Evolutionary conservation across 1,139 yeast genomes (phyloP).

Genomic region (Taphrina flavorubra): DNA sequence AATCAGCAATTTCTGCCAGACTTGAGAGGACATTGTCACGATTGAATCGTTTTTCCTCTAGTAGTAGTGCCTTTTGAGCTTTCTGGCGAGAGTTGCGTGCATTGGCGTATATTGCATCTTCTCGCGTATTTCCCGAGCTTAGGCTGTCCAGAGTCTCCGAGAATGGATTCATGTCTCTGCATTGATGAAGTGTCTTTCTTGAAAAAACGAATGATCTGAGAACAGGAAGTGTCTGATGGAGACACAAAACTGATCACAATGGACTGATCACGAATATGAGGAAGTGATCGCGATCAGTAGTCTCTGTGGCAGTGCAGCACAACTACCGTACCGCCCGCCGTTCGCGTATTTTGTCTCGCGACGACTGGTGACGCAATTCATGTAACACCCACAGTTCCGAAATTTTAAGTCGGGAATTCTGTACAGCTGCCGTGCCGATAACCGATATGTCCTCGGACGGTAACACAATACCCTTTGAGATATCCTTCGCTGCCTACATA

Average conservation of each 20-base stretch:
- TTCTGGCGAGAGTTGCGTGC: slow-evolving; percentile 2
- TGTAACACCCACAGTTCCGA: too few relatives aligned
- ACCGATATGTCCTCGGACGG: too few relatives aligned
- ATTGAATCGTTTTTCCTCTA: neutral
- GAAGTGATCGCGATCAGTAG: neutral
- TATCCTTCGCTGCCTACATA: too few relatives aligned
- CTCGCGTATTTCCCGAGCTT: neutral
- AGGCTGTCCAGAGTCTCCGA: neutral
- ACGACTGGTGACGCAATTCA: too few relatives aligned
- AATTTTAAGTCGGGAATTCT: too few relatives aligned
- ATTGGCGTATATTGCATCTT: neutral
- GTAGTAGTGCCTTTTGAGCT: neutral
- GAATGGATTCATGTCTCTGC: slow-evolving; percentile 14
- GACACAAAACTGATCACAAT: too few relatives aligned
- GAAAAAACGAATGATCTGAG: too few relatives aligned
- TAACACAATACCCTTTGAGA: too few relatives aligned
- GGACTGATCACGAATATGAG: neutral
- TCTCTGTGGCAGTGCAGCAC: neutral
- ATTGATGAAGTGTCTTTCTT: too few relatives aligned
- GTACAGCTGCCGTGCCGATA: too few relatives aligned
- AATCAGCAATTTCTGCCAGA: neutral
- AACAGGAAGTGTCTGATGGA: too few relatives aligned
- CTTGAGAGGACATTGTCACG: neutral
- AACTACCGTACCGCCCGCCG: neutral
- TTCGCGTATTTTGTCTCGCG: too few relatives aligned